Base-by-base conservation (phyloP, 2,329 filamentous ascomycete species). In the Fusarium nodosum region DNA sequence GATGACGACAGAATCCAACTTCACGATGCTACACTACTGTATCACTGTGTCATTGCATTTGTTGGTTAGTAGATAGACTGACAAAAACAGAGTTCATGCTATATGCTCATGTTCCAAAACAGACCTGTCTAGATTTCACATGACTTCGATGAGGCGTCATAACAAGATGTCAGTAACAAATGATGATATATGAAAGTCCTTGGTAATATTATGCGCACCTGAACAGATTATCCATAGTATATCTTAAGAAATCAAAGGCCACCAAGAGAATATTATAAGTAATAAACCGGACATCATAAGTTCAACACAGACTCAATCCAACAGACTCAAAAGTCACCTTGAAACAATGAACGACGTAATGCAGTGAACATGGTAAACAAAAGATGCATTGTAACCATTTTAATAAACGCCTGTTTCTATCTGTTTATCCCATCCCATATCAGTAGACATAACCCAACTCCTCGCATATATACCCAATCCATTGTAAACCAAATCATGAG, bases 11-110 rank as follows among this genome's bases (percentile, higher is more conserved):
- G 50, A 56, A 44, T 30, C 38, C 22, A 20, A 31, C 33, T 44
- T 65, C 61, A 66, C 62, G 62, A 66, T 65, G 31, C 60, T 28
- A 64, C 60, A 28, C 48, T 39, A 52, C 24, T 52, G n/a, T 41
- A 30, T 30, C 4, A 13, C 13, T 51, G 47, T 51, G 33, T 39
- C 47, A 51, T 51, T 28, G 18, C 24, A 16, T 39, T 34, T 26
- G n/a, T 5, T 26, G 11, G 4, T 22, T 36, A 26, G 16, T 36
- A 36, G 16, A 26, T 5, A 11, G 18, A n/a, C 22, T 36, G 31
- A 26, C 22, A 8, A 26, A 26, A 26, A 52, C 34, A 52, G 11
- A 52, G 48, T 41, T 52, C 15, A 30, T 41, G 13, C 18, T 16
- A 6, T 52, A 24, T 26, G 16, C n/a, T 7, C 11, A 41, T 33